Evolutionary conservation across 306 rosid genomes (phyloP), one percentile per base, ranked within the genome.

Genomic region (Lotus japonicus): DNA sequence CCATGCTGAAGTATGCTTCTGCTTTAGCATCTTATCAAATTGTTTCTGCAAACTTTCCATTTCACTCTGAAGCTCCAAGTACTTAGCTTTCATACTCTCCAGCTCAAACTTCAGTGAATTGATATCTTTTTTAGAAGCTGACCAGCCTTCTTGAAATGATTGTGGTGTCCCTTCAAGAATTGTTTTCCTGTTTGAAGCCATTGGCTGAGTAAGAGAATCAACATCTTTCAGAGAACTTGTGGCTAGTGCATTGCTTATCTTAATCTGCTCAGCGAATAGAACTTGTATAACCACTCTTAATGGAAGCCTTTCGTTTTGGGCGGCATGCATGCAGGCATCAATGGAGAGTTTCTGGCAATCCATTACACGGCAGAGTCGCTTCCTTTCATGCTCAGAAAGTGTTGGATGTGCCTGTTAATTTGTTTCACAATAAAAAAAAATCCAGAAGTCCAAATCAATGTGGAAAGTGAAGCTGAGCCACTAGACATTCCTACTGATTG

Each of bases 121-220:
- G 21, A 95, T 91, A 82, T 95, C 99, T 56, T 90, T 95, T 64
- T 95, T 95, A 11, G 99, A 96, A 21, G 83, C 18, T 35, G 88
- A 63, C 99, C 99, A 95, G 43, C 99, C 99, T 85, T 95, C 97
- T 82, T 95, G 99, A 87, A 95, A 95, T 50, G 99, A 95, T 38
- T 85, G 97, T 4, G 99, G 99, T 2, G 96, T 95, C 41, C 84
- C 95, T 79, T 95, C 99, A 0, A 95, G 87, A 11, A 95, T 87
- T 6, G 95, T 82, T 81, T 88, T 95, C 16, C 97, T 56, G 81
- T 88, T 95, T 5, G 83, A 63, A 63, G 88, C 77, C 71, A 83
- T 59, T 23, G 96, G 90, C 61, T 88, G 99, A 73, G 58, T 80
- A 2, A 78, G 83, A 56, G 97, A 72, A 6, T 88, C 90, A 18